Percentiles rank a stretch among this genome's conserved stretches.
These are phyloP conservation scores for Nepenthes alata DNA, from an alignment of 179 eudicot species.

Conservation along the genomic window DNA sequence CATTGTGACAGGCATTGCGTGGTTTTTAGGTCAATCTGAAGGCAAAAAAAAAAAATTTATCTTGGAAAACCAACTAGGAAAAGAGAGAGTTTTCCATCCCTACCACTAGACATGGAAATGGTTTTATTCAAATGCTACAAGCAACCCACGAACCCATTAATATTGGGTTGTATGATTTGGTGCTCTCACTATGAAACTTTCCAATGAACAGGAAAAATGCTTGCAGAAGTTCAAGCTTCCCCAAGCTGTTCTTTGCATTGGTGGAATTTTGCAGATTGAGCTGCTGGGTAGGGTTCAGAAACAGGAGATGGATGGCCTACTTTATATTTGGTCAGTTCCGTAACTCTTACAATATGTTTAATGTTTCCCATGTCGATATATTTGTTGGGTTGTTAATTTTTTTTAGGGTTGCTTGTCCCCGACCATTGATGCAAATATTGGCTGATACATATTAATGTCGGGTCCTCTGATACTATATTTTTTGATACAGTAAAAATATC, in stretches of 20 bases:
- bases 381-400: background rate
- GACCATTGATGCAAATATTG: background rate
- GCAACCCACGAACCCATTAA: background rate
- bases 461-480: no score
- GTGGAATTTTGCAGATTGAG: conserved; percentile 76
- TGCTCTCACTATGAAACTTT: conserved; percentile 5
- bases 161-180: background rate
- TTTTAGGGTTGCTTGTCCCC: background rate
- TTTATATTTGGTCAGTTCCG: conserved; percentile 69
- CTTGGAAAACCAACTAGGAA: no score
- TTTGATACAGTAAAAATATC: no score
- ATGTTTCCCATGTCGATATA: background rate
- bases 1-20: no score
- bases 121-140: background rate
- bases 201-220: conserved; percentile 37
- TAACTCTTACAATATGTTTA: background rate
- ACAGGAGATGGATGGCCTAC: conserved; percentile 61
- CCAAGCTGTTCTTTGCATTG: conserved; percentile 69
- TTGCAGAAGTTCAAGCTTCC: conserved; percentile 72
- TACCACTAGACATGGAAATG: background rate
- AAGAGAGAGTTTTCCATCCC: no score
- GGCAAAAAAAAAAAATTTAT: no score
- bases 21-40: no score
- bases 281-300: conserved; percentile 72
- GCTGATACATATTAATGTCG: no score